Base-by-base conservation (phyloP, 306 rosid species). In the Hippophae gyantsensis region DNA sequence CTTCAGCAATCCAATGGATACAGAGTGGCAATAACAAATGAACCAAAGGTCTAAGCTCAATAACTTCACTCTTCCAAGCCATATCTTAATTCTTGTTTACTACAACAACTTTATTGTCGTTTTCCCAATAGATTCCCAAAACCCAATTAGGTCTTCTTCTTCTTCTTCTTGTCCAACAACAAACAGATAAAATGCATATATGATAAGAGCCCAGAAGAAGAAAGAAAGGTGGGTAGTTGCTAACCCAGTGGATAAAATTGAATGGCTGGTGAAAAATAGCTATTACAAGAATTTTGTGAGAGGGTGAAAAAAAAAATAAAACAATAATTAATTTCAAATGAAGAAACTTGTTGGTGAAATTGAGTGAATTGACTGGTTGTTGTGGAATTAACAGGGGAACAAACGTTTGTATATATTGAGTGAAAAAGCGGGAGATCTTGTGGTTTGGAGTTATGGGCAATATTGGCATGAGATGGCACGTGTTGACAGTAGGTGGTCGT, bases 1-100 rank as follows among this genome's bases (percentile, higher is more conserved):
- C 96, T 47, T 85, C 88, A 51, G 96, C 88, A 10, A 89, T 25
- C 84, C 90, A 86, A 14, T 89, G 96, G 42, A 85, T 56, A 65
- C 81, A 73, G 0, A 89, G 79, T 13, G 96, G 86, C 4, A 89
- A 18, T 54, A 85, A 59, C 85, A 89, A 73, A 77, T 82, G 94
- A 67, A 89, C 3, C 69, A 89, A 26, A 32, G 90, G 86, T 68
- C 69, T 71, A 11, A 79, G 60, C 69, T 82, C 87, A 25, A 57
- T 49, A 7, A 80, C 7, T 2, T 79, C 79, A 42, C 67, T 18
- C 51, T 66, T 57, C 71, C 69, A 71, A 10, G 14, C 65, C 71
- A 56, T 61, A 0, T 44, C 13, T n/a, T 18, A 10, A 9, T 9
- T 0, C 9, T 1, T 5, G 18, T n/a, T 27, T 25, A 48, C 48